Conservation (phyloP, 108 stramenopile species). For the Cyclostephanos tholiformis region DNA sequence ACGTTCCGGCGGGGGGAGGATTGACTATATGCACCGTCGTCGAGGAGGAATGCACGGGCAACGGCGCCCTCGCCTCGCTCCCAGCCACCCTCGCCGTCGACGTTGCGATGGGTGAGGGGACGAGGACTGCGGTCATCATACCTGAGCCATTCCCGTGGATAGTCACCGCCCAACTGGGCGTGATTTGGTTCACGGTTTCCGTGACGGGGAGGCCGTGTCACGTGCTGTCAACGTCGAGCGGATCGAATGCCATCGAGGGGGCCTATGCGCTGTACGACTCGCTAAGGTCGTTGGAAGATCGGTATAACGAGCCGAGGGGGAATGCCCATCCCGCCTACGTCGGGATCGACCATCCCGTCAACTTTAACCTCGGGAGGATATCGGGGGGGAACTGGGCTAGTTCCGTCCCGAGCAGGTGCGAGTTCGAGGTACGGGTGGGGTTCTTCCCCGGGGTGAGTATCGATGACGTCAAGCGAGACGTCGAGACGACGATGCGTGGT, state of each 20-base stretch:
- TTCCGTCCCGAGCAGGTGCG: constrained; percentile 21
- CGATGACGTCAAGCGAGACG: constrained; percentile 28
- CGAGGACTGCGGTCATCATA: too few species aligned
- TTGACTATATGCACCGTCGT: constrained; percentile 34
- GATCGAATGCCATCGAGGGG: constrained; percentile 34
- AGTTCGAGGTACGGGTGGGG: constrained; percentile 31
- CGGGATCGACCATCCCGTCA: constrained; percentile 26
- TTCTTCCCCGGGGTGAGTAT: constrained; percentile 26
- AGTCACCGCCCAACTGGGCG: constrained; percentile 33
- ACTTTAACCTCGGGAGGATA: constrained; percentile 28
- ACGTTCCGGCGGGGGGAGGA: constrained; percentile 7
- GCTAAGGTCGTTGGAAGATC: constrained; percentile 12
- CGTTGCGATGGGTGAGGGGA: background rate
- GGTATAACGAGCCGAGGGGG: constrained; percentile 21
- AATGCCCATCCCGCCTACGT: constrained; percentile 12
- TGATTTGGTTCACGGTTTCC: constrained; percentile 22
- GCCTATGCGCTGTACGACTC: constrained; percentile 19
- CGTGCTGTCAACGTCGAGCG: constrained; percentile 22
- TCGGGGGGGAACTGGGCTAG: constrained; percentile 32
- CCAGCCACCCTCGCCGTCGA: background rate
- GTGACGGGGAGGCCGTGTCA: constrained; percentile 33
- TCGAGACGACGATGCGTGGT: constrained; percentile 11
- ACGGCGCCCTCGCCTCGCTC: constrained; percentile 25
- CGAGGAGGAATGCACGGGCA: constrained; percentile 37
- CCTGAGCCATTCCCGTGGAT: constrained; percentile 28